phyloP scores from a whole-genome alignment of 2,329 filamentous ascomycete species.

The Nemania sp. region DNA sequence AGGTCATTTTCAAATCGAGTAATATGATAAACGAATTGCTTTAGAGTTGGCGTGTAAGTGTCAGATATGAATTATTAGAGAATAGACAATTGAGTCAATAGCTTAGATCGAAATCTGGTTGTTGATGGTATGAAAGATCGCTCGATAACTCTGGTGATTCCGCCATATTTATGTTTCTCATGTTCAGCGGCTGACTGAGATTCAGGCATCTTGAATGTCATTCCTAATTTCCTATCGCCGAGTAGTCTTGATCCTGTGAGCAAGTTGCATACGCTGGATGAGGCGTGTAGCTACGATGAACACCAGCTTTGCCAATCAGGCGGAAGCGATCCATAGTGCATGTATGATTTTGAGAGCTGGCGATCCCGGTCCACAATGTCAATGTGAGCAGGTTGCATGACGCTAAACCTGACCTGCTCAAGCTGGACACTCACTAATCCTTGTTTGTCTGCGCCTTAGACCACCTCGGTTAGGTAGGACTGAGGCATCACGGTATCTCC shows the following conservation, averaged over 20 bases:
- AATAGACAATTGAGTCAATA: conserved; percentile 10
- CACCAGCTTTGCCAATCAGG: too few species aligned
- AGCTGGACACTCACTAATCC: conserved; percentile 2
- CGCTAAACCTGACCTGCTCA: conserved; percentile 32
- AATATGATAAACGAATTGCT: conserved; percentile 14
- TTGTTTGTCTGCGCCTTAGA: conserved; percentile 21
- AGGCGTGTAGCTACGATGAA: conserved; percentile 27
- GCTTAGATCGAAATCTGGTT: conserved; percentile 27
- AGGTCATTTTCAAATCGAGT: conserved; percentile 40
- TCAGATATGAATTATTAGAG: conserved; percentile 8
- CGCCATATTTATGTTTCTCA: conserved; percentile 10
- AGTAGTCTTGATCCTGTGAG: conserved; percentile 27
- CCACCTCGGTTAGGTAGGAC: not conserved
- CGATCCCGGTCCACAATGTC: conserved; percentile 35
- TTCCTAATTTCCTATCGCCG: conserved; percentile 29
- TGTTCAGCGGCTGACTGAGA: not conserved
- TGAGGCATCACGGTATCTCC: too few species aligned
- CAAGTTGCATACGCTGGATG: conserved; percentile 35
- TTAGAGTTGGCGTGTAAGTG: conserved; percentile 16
- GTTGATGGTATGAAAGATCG: conserved; percentile 27
- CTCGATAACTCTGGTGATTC: conserved; percentile 25
- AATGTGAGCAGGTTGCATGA: conserved; percentile 43
- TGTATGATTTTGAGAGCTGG: too few species aligned
- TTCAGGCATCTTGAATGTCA: conserved; percentile 2
- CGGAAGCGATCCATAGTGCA: too few species aligned